Evolutionary conservation across 345 rosid genomes (phyloP).

Genomic region (Alliaria petiolata): DNA sequence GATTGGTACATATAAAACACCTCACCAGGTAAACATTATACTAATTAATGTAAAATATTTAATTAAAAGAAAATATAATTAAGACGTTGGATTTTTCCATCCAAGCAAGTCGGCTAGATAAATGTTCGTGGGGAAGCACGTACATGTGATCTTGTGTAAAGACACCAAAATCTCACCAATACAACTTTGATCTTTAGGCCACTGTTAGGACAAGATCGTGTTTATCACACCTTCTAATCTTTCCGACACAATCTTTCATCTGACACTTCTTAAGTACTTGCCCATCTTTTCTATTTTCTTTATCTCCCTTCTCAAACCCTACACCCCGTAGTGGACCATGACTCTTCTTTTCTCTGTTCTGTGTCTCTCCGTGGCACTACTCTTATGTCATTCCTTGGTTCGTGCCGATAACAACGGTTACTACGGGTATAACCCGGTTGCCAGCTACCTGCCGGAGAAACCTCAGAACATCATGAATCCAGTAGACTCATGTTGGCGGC

Average conservation of each 20-base stretch:
- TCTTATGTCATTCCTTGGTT: constrained; percentile 17
- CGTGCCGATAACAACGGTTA: constrained; percentile 12
- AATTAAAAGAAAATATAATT: neutral
- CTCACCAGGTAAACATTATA: neutral
- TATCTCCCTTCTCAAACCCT: constrained; percentile 1
- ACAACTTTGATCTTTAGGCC: constrained; percentile 26
- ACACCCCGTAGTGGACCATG: constrained; percentile 4
- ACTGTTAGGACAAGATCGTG: constrained; percentile 32
- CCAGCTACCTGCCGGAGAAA: constrained; percentile 30
- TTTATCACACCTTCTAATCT: constrained; percentile 32
- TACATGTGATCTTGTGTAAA: constrained; percentile 18
- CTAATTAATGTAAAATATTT: neutral
- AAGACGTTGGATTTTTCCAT: neutral
- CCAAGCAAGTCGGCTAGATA: constrained; percentile 16
- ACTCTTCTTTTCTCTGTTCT: constrained; percentile 2
- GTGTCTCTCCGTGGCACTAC: constrained; percentile 5
- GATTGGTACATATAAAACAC: neutral
- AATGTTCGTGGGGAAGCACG: constrained; percentile 30
- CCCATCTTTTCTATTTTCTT: constrained; percentile 6
- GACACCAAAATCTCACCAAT: constrained; percentile 28
- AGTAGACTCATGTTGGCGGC: constrained; percentile 81
- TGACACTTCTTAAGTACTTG: constrained; percentile 29
- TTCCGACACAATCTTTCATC: constrained; percentile 23
- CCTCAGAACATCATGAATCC: constrained; percentile 42
- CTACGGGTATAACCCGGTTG: constrained; percentile 26